Conservation (phyloP, 495 filamentous ascomycete genomes). For the Achaetomiella virescens region DNA sequence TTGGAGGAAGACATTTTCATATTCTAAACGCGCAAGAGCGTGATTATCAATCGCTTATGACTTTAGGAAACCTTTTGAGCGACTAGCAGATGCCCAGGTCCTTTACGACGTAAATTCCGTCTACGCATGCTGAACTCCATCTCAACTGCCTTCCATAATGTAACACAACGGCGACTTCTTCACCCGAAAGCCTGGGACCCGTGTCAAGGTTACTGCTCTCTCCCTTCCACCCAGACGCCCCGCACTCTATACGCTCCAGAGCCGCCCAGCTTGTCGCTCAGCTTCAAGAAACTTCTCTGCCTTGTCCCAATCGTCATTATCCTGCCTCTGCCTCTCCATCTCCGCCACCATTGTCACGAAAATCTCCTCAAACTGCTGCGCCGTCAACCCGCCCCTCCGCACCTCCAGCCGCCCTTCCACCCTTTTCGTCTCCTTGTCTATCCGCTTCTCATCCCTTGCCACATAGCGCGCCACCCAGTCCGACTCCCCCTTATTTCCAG, state of each 20-base stretch:
- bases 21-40: too few relatives aligned
- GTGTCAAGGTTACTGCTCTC: too few relatives aligned
- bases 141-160: too few relatives aligned
- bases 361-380: conserved; percentile 9
- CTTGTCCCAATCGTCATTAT: conserved; percentile 7
- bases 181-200: too few relatives aligned
- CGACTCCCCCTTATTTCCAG: not conserved
- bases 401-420: conserved; percentile 2
- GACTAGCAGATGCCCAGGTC: too few relatives aligned
- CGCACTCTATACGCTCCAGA: not conserved
- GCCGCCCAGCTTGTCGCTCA: not conserved
- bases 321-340: conserved; percentile 16
- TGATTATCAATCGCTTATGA: too few relatives aligned
- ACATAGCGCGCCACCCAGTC: not conserved
- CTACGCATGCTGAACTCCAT: too few relatives aligned
- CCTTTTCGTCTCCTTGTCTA: not conserved
- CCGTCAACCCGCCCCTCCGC: not conserved
- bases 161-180: too few relatives aligned
- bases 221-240: not conserved
- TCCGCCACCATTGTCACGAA: conserved; percentile 12
- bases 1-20: too few relatives aligned
- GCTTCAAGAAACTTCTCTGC: not conserved
- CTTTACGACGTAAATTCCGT: too few relatives aligned
- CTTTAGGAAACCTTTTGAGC: too few relatives aligned
- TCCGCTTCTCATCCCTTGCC: not conserved